Evolutionary conservation across 2,329 filamentous ascomycete genomes (phyloP), one percentile per base, ranked within the genome.

Genomic region (Aspergillus udagawae): DNA sequence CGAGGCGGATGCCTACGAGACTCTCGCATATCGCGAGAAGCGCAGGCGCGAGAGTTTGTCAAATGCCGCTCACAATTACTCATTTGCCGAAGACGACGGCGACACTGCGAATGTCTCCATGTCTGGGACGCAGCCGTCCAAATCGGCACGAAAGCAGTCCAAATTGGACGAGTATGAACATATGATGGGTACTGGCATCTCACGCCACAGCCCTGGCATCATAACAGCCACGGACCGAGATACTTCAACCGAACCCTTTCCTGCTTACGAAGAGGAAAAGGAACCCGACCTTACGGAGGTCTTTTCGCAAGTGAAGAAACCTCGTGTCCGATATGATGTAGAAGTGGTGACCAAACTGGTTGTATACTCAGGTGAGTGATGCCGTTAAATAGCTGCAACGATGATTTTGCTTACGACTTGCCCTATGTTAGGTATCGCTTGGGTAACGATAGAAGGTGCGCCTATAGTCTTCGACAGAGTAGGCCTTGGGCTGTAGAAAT

Each of bases 331-430:
- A 65, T 99, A 97, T 70, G 94, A 99, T 75, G 93, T 97, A n/a
- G 94, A 99, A 75, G 93, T 99, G 42, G 89, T 99, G 41, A 97
- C 94, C 4, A 97, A 97, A 77, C 76, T 99, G 59, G 89, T 99
- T 66, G 91, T 99, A 25, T 99, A 99, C 77, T 84, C 89, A 58
- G 94, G 93, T 91, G 77, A 74, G 86, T 77, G 17, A 12, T 29
- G 25, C 20, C 29, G 17, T 47, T 9, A 5, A 9, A n/a, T 51
- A 20, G 55, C 14, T 20, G 32, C 12, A 25, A 20, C 7, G n/a
- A 28, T 50, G 57, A 51, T 27, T 38, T 44, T 50, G 55, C 54
- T 53, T 49, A 45, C 8, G 5, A 54, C 49, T 14, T 49, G 58
- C 42, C 25, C 1, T 3, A 48, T 49, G 49, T 35, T 61, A 91